phyloP scores from a whole-genome alignment of 2,329 filamentous ascomycete genomes.

The Nannizzia gypsea region DNA sequence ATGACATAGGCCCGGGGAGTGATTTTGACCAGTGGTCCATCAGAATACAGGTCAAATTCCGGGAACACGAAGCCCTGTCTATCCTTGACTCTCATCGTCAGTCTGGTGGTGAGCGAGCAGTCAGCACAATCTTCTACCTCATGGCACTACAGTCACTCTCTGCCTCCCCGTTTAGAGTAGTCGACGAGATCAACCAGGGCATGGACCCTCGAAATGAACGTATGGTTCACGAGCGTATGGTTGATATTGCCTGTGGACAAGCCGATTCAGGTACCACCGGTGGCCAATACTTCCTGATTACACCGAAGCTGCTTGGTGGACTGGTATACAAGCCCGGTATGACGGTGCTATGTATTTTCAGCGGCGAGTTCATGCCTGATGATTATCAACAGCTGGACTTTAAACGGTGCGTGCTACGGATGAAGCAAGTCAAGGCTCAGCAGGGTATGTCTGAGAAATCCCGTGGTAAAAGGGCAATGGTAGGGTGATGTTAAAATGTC shows the following conservation, averaged over 20 bases:
- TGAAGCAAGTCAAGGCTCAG: conserved; percentile 21
- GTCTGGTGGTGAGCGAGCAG: conserved; percentile 88
- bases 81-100: conserved; percentile 84
- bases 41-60: conserved; percentile 89
- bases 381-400: conserved; percentile 30
- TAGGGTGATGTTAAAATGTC: background rate
- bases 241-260: conserved; percentile 73
- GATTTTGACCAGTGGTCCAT: conserved; percentile 93
- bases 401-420: conserved; percentile 24
- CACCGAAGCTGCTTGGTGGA: conserved; percentile 79
- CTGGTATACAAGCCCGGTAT: conserved; percentile 81
- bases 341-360: conserved; percentile 87
- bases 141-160: conserved; percentile 95
- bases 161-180: conserved; percentile 89
- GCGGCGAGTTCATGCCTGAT: conserved; percentile 53
- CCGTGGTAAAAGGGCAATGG: background rate
- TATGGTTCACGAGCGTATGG: conserved; percentile 96
- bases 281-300: conserved; percentile 87
- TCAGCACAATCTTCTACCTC: conserved; percentile 96
- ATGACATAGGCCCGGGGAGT: conserved; percentile 31
- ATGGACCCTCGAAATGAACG: conserved; percentile 99
- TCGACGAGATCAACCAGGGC: conserved; percentile 98
- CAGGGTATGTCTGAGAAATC: background rate
- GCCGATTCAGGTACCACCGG: conserved; percentile 46
- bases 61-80: conserved; percentile 72